Evolutionary conservation across 2,329 filamentous ascomycete species (phyloP).

Genomic region (Periglandula ipomoeae): DNA sequence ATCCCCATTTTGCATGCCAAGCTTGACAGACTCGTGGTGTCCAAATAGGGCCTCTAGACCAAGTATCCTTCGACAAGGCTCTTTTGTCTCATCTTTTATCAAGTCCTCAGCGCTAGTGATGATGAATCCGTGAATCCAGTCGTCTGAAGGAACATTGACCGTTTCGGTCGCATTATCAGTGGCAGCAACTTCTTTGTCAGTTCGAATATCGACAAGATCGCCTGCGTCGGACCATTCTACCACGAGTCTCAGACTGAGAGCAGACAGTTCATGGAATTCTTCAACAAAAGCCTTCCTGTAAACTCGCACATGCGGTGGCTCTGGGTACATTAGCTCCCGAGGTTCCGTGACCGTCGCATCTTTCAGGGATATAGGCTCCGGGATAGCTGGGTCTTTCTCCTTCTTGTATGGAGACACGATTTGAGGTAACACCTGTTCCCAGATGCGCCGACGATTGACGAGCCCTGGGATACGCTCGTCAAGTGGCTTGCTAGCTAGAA

Average conservation of each 20-base stretch:
- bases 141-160: background rate
- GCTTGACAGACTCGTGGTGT: background rate
- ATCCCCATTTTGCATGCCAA: background rate
- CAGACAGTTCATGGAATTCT: background rate
- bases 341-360: background rate
- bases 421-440: background rate
- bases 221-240: background rate
- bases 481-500: background rate
- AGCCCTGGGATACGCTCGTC: background rate
- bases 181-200: background rate
- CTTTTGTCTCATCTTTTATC: background rate
- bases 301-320: background rate
- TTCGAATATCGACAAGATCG: background rate
- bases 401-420: background rate
- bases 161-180: background rate
- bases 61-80: background rate
- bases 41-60: background rate
- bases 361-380: background rate
- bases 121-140: background rate
- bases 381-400: background rate
- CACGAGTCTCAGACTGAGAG: background rate
- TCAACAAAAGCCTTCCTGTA: background rate
- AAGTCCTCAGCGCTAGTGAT: background rate
- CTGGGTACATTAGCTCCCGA: background rate
- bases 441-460: slow-evolving; percentile 1